Percentiles rank a stretch among this genome's conserved stretches.
phyloP scores from a whole-genome alignment of 2,329 filamentous ascomycete genomes.

The Didymella segeticola region DNA sequence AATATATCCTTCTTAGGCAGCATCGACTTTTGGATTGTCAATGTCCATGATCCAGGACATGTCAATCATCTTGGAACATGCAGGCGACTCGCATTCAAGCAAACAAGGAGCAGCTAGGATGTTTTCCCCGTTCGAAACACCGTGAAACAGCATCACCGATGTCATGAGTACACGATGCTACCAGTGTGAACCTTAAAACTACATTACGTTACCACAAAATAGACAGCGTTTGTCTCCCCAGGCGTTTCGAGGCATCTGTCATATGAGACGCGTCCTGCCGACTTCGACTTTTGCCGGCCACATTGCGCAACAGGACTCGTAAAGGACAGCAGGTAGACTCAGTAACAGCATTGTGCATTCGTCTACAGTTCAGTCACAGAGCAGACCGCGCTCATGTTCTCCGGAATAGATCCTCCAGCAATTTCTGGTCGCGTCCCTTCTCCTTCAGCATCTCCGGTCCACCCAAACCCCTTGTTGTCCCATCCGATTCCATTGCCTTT shows the following conservation, averaged over 20 bases:
- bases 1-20: background rate
- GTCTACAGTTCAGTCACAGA: background rate
- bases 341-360: background rate
- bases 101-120: background rate
- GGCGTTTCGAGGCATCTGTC: too few species aligned
- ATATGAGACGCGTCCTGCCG: too few species aligned
- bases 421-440: background rate
- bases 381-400: background rate
- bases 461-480: background rate
- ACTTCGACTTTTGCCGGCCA: too few species aligned
- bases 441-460: background rate
- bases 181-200: background rate
- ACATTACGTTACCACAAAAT: too few species aligned
- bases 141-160: slow-evolving; percentile 6
- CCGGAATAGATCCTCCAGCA: background rate
- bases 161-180: background rate
- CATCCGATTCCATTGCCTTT: too few species aligned
- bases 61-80: background rate
- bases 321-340: background rate
- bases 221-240: too few species aligned
- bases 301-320: too few species aligned
- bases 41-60: background rate
- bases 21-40: background rate
- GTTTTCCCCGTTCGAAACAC: slow-evolving; percentile 5
- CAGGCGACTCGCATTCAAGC: background rate